phyloP scores from a whole-genome alignment of 495 filamentous ascomycete genomes.

The Aspergillus heteromorphus region DNA sequence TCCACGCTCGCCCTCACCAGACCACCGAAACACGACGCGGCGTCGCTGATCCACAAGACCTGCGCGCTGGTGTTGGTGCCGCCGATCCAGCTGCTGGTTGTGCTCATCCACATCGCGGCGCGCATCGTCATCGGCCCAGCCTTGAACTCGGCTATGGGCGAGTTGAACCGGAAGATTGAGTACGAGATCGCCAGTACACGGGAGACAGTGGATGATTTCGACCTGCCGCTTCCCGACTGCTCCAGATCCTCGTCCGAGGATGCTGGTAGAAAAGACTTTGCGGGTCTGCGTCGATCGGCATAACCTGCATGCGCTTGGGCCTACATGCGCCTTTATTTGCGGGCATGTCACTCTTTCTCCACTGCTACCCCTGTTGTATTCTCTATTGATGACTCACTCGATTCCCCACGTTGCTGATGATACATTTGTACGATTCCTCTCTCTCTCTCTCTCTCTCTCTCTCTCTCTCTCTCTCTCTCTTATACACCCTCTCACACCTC shows the following conservation, averaged over 20 bases:
- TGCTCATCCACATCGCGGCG: constrained; percentile 76
- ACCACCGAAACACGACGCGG: constrained; percentile 53
- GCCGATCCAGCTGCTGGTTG: constrained; percentile 64
- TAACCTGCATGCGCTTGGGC: too few relatives aligned
- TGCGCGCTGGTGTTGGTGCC: constrained; percentile 69
- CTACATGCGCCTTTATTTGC: neutral
- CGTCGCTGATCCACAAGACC: constrained; percentile 67
- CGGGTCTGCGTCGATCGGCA: constrained; percentile 27
- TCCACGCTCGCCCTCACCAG: constrained; percentile 54
- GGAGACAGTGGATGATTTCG: constrained; percentile 37
- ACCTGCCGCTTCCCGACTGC: constrained; percentile 34
- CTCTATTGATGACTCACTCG: neutral
- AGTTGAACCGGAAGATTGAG: constrained; percentile 16
- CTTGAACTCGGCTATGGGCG: constrained; percentile 15
- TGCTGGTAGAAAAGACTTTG: constrained; percentile 24
- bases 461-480: neutral
- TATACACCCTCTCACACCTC: neutral
- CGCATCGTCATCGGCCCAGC: constrained; percentile 58
- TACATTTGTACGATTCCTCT: constrained; percentile 10
- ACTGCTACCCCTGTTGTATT: too few relatives aligned
- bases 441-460: neutral
- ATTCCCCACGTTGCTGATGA: constrained; percentile 11
- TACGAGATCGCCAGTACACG: constrained; percentile 11
- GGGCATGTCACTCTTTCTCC: neutral
- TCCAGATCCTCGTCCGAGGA: constrained; percentile 21